phyloP scores from a whole-genome alignment of 2,329 filamentous ascomycete genomes.

The Diaporthe sp. region DNA sequence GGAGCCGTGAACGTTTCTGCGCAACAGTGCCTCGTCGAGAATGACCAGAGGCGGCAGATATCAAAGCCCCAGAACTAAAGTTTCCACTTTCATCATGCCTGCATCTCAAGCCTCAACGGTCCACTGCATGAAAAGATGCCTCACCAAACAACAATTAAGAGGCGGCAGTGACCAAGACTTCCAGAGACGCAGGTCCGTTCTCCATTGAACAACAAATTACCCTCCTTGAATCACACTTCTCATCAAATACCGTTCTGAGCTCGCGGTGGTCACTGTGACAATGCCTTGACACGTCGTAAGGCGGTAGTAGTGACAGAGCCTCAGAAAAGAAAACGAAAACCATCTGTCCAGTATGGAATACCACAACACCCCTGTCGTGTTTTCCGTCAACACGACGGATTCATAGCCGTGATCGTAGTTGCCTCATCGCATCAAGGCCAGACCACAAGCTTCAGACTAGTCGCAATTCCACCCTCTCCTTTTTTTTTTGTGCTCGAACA shows the following conservation, averaged over 20 bases:
- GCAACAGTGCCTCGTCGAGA: slow-evolving; percentile 17
- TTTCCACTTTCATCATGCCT: neutral
- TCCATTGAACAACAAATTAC: slow-evolving; percentile 2
- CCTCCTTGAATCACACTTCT: neutral
- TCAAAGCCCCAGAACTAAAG: slow-evolving; percentile 25
- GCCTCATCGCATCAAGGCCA: neutral
- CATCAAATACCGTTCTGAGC: neutral
- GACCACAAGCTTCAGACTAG: neutral
- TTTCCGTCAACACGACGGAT: neutral
- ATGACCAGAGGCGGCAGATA: slow-evolving; percentile 27
- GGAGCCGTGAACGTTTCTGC: slow-evolving; percentile 28
- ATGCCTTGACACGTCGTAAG: neutral
- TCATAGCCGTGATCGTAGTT: slow-evolving; percentile 1
- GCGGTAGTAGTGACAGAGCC: slow-evolving; percentile 12
- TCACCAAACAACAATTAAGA: slow-evolving; percentile 19
- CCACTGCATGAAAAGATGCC: slow-evolving; percentile 5
- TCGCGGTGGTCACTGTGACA: neutral
- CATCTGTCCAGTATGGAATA: neutral
- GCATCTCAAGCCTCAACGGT: neutral
- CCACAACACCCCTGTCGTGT: neutral
- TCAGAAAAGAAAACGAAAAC: neutral
- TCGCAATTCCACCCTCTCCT: neutral
- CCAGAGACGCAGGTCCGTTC: neutral
- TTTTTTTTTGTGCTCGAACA: slow-evolving; percentile 1
- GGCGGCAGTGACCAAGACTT: slow-evolving; percentile 8